These are phyloP conservation scores for Polytrichum commune DNA, from an alignment of 225 moss, liverwort and hornwort species.

Conservation along the genomic window DNA sequence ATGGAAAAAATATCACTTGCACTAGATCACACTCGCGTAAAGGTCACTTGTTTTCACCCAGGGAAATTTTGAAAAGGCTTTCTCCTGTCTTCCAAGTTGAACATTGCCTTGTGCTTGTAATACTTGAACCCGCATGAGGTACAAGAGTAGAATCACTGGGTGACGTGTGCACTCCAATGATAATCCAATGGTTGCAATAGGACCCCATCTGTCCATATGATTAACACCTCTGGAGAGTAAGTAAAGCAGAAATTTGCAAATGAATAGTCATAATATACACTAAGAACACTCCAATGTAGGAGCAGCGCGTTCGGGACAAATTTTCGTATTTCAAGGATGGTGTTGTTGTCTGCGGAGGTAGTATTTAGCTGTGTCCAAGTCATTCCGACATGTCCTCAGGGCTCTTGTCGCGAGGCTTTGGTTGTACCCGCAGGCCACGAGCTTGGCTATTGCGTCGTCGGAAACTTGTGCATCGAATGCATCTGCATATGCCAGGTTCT, in stretches of 20 bases:
- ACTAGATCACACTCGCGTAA: conserved; percentile 9
- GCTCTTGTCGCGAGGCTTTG: conserved; percentile 9
- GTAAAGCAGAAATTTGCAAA: too few species aligned
- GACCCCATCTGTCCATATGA: too few species aligned
- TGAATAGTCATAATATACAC: conserved; percentile 12
- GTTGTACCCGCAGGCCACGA: conserved; percentile 3
- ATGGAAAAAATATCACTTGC: conserved; percentile 22
- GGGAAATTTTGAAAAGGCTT: too few species aligned
- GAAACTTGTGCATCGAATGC: conserved; percentile 13
- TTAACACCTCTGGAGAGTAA: too few species aligned
- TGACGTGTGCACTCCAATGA: not conserved
- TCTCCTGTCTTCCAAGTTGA: too few species aligned
- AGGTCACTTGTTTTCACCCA: conserved; percentile 1
- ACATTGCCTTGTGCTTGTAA: too few species aligned
- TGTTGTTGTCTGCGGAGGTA: not conserved
- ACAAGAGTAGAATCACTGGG: not conserved
- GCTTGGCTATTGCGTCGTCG: conserved; percentile 10
- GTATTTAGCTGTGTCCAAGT: conserved; percentile 12
- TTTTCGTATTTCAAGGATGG: not conserved
- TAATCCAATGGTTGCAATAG: too few species aligned
- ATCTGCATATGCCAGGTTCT: conserved; percentile 24
- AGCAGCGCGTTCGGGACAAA: not conserved
- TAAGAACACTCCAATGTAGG: conserved; percentile 7
- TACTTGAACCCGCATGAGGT: too few species aligned
- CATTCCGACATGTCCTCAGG: conserved; percentile 3